Conservation (phyloP, 31 red algal species). For the Asparagopsis taxiformis region DNA sequence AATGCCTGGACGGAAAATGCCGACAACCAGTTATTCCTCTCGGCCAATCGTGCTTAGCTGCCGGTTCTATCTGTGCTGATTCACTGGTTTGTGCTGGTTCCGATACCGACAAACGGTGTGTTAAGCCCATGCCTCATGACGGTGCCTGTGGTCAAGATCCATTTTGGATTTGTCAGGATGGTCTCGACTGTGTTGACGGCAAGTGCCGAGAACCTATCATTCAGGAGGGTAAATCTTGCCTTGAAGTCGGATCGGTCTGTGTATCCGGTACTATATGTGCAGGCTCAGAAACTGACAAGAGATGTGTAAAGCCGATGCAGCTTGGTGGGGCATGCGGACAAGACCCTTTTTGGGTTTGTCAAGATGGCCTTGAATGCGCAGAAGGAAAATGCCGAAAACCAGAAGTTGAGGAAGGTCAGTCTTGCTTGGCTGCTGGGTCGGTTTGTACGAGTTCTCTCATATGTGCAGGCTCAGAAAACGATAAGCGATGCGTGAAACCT, state of each 20-base stretch:
- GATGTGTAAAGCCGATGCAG: not conserved
- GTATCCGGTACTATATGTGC: not conserved
- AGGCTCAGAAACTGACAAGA: not conserved
- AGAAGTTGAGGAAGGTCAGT: not conserved
- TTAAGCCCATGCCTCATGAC: too few relatives aligned
- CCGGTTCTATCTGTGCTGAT: too few relatives aligned
- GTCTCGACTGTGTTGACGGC: too few relatives aligned
- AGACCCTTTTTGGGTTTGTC: slow-evolving; percentile 7
- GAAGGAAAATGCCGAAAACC: slow-evolving; percentile 7
- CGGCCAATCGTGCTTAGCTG: too few relatives aligned
- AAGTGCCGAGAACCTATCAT: too few relatives aligned
- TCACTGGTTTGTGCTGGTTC: too few relatives aligned
- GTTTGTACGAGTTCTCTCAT: not conserved
- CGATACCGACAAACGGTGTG: too few relatives aligned
- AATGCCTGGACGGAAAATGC: too few relatives aligned
- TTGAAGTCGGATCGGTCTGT: not conserved
- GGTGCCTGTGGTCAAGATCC: too few relatives aligned
- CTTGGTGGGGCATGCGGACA: not conserved
- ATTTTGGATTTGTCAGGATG: too few relatives aligned
- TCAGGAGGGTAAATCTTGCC: not conserved
- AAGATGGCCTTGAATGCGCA: not conserved
- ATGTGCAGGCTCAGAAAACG: not conserved
- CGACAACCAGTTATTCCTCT: too few relatives aligned
- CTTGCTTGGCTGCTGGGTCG: not conserved
- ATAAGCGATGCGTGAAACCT: not conserved